These are phyloP conservation scores for Massariosphaeria phaeospora DNA, from an alignment of 495 filamentous ascomycete genomes.

Conservation along the genomic window DNA sequence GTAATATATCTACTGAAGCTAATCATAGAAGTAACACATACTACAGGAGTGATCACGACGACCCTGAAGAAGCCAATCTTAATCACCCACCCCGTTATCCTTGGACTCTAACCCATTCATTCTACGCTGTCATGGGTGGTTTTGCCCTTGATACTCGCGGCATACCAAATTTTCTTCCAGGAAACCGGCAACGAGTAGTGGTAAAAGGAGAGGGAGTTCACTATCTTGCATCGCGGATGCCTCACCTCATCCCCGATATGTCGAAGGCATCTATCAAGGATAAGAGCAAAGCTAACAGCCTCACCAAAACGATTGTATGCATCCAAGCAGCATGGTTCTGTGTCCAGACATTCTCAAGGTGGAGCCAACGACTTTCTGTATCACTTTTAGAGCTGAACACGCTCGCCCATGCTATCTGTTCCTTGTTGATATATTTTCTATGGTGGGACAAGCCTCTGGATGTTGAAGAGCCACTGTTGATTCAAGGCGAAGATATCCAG, in stretches of 20 bases:
- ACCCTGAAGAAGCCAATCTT: neutral
- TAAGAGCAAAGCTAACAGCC: conserved; percentile 8
- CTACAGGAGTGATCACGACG: too few relatives aligned
- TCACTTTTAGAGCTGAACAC: conserved; percentile 10
- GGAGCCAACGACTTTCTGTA: neutral
- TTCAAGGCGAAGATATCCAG: neutral
- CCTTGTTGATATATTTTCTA: neutral
- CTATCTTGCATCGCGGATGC: neutral
- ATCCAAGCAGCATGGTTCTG: conserved; percentile 7
- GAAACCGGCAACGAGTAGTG: neutral
- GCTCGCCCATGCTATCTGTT: conserved; percentile 2
- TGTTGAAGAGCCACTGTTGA: neutral
- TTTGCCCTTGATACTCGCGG: neutral
- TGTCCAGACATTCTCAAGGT: neutral
- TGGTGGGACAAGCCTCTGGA: conserved; percentile 19
- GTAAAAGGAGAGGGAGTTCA: neutral
- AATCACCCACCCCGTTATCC: neutral
- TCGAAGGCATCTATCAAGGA: neutral
- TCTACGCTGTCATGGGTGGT: conserved; percentile 5
- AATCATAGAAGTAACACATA: too few relatives aligned
- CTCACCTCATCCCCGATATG: neutral
- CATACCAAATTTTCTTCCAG: neutral
- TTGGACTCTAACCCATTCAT: neutral
- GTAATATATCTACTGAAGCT: too few relatives aligned
- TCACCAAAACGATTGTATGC: conserved; percentile 6